phyloP scores from a whole-genome alignment of 73 alveolate genomes.

The Paramecium pentaurelia region DNA sequence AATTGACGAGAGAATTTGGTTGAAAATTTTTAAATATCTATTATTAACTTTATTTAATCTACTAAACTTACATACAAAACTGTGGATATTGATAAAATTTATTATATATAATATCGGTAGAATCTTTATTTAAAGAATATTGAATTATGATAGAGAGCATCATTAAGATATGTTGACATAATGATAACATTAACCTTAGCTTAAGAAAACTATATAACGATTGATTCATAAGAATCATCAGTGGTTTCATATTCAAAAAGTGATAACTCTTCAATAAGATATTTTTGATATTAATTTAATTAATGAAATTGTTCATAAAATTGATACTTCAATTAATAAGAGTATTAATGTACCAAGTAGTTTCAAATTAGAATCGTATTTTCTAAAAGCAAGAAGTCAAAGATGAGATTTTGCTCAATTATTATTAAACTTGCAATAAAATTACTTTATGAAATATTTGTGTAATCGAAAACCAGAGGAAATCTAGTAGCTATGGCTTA shows the following conservation, averaged over 20 bases:
- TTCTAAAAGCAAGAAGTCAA: not conserved
- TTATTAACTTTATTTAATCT: no score
- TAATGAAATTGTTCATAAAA: not conserved
- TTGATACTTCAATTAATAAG: conserved; percentile 33
- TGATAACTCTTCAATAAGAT: not conserved
- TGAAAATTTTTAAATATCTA: no score
- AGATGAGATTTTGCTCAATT: not conserved
- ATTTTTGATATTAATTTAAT: not conserved
- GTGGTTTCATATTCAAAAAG: not conserved
- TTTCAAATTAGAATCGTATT: conserved; percentile 24
- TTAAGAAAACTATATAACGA: not conserved
- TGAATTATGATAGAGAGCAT: no score
- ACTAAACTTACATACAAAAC: no score
- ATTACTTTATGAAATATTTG: not conserved
- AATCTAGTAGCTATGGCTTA: conserved; percentile 17
- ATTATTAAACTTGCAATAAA: not conserved
- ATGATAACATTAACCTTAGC: no score
- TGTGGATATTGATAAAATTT: no score
- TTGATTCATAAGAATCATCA: conserved; percentile 26
- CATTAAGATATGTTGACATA: no score
- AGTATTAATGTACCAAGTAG: conserved; percentile 45
- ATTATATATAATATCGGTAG: no score
- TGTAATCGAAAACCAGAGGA: conserved; percentile 47
- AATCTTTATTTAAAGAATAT: no score
- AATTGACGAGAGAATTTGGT: no score